Conservation (phyloP, 148 eudicot species). For the Vaccinium corymbosum region DNA sequence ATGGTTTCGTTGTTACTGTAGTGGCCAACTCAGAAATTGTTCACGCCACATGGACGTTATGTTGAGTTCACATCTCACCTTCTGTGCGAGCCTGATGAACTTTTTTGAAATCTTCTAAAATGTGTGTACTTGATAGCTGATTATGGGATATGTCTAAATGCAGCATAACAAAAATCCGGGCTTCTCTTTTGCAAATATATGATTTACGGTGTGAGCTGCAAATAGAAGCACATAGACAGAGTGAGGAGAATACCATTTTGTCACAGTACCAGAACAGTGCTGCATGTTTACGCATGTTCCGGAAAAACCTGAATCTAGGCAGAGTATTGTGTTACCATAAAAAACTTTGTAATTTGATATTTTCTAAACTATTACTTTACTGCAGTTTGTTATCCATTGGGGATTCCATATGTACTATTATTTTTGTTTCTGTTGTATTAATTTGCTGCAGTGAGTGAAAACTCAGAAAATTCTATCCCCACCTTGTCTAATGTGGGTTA, state of each 20-base stretch:
- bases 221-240: neutral
- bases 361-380: neutral
- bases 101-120: neutral
- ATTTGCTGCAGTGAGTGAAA: constrained; percentile 4
- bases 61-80: neutral
- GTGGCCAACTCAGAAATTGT: neutral
- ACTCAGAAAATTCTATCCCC: neutral
- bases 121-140: neutral
- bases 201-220: neutral
- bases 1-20: neutral
- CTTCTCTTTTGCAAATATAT: neutral
- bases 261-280: neutral
- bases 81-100: neutral
- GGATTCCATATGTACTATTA: neutral
- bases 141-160: neutral
- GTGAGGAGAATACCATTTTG: constrained; percentile 1
- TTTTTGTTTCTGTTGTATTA: neutral
- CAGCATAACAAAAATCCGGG: neutral
- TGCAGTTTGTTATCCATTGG: neutral
- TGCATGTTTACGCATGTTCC: neutral
- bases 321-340: neutral
- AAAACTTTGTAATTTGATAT: neutral
- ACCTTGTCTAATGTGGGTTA: constrained; percentile 3
- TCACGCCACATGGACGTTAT: neutral
- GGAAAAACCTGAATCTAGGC: neutral